Evolutionary conservation across 1,284 basidiomycete genomes (phyloP).

Genomic region (Cutaneotrichosporon sp.): DNA sequence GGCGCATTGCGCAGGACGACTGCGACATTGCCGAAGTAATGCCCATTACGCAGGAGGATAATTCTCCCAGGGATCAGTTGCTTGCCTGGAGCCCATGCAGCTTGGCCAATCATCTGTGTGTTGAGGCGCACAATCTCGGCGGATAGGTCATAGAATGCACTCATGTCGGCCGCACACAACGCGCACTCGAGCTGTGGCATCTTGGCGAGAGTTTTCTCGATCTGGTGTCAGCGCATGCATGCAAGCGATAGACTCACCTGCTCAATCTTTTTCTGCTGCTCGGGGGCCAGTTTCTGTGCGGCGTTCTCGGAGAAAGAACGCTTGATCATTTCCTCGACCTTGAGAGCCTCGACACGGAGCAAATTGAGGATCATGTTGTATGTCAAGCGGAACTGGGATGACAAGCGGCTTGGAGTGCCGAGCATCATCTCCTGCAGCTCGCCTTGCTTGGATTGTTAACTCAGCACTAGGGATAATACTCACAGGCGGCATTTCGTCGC

Average conservation of each 20-base stretch:
- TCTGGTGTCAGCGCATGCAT: slow-evolving; percentile 51
- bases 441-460: slow-evolving; percentile 54
- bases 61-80: slow-evolving; percentile 69
- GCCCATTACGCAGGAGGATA: slow-evolving; percentile 77
- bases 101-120: slow-evolving; percentile 61
- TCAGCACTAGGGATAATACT: slow-evolving; percentile 19
- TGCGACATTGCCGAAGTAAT: slow-evolving; percentile 69
- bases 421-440: slow-evolving; percentile 85
- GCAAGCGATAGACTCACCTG: slow-evolving; percentile 55
- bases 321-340: slow-evolving; percentile 99
- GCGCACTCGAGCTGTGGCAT: slow-evolving; percentile 67
- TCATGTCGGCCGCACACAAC: slow-evolving; percentile 65
- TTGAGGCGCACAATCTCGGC: slow-evolving; percentile 64
- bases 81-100: slow-evolving; percentile 59
- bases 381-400: slow-evolving; percentile 94
- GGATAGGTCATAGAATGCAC: slow-evolving; percentile 71
- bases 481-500: slow-evolving; percentile 79
- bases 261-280: slow-evolving; percentile 80
- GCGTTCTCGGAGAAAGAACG: slow-evolving; percentile 98
- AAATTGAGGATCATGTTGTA: slow-evolving; percentile 99
- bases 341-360: slow-evolving; percentile 88
- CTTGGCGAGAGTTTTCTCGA: slow-evolving; percentile 64
- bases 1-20: slow-evolving; percentile 70
- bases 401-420: slow-evolving; percentile 83
- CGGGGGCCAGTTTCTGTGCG: slow-evolving; percentile 83